Conservation (phyloP, 495 filamentous ascomycete genomes). For the Penicillium cinerascens region DNA sequence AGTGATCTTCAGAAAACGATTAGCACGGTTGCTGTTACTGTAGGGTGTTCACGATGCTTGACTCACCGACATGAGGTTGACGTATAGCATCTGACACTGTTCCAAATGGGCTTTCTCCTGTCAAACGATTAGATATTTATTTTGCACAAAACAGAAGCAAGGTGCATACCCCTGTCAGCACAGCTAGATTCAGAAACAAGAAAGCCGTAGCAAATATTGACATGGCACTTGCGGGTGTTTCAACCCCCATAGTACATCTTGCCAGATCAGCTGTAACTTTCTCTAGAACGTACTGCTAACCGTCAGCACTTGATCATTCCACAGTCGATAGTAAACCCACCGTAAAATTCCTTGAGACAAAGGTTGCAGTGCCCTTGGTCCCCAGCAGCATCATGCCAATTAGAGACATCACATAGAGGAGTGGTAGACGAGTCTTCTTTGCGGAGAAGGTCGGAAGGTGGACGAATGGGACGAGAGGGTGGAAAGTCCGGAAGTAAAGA, state of each 20-base stretch:
- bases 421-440: slow-evolving; percentile 37
- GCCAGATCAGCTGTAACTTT: slow-evolving; percentile 40
- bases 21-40: background rate
- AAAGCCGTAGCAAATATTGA: slow-evolving; percentile 46
- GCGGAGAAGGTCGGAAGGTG: slow-evolving; percentile 51
- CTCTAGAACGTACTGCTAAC: slow-evolving; percentile 35
- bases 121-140: slow-evolving; percentile 13
- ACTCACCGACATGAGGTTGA: slow-evolving; percentile 49
- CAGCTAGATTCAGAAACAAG: slow-evolving; percentile 47
- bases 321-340: slow-evolving; percentile 22
- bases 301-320: slow-evolving; percentile 3
- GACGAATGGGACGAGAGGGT: slow-evolving; percentile 50
- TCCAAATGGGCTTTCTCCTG: slow-evolving; percentile 45
- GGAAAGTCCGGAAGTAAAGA: slow-evolving; percentile 49
- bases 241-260: slow-evolving; percentile 35
- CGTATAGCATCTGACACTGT: slow-evolving; percentile 49
- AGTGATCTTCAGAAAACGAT: slow-evolving; percentile 32
- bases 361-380: slow-evolving; percentile 46
- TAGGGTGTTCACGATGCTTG: background rate
- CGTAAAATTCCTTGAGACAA: slow-evolving; percentile 45
- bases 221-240: slow-evolving; percentile 36
- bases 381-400: slow-evolving; percentile 50
- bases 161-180: slow-evolving; percentile 45
- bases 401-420: slow-evolving; percentile 50
- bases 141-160: background rate